Evolutionary conservation across 805 yeast genomes (phyloP), one percentile per base, ranked within the genome.

Genomic region (Kurtzmaniella fragi): DNA sequence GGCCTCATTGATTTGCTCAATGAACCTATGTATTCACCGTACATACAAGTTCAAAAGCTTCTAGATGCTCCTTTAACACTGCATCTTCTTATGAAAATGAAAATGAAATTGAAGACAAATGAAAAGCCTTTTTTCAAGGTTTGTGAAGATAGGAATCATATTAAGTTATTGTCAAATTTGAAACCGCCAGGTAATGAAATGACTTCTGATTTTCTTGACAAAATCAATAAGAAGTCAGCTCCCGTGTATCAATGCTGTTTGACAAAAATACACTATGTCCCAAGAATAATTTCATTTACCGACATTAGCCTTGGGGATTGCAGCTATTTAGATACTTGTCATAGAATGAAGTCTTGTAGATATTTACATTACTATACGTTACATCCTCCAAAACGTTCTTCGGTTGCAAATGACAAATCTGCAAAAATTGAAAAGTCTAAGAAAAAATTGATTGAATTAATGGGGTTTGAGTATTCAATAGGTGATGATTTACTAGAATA

Each of bases 271-370:
- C 70, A 64, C 42, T 56, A 41, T 37, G 42, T 64, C 15, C 66
- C 67, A 2, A 47, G 61, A 4, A 41, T 54, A 17, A 54, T 51
- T 38, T 47, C 57, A 12, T 80, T 77, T 41, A 88, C 96, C 0
- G 97, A 91, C 50, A 39, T 62, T 2, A 62, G 71, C 13, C 57
- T 87, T 6, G 97, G 96, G 1, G 97, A 90, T 59, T 90, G 98
- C 56, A 89, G 96, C 8, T 90, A 90, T 55, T 70, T 90, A 42
- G 97, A 90, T 55, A 89, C 97, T 1, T 90, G 98, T 55, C 96
- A 86, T 62, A 88, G 88, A 59, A 73, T 86, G 56, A 78, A 77
- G 43, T 67, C 78, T 8, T 90, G 97, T 59, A 69, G 93, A 17
- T 90, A 84, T 54, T 70, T 87, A 28, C 98, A 90, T 60, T 90